A percentile compares a stretch with the other conserved stretches of the same genome.
Evolutionary conservation across 192 early-diverging fungal genomes (phyloP).

Genomic region (Ambispora gerdemannii): DNA sequence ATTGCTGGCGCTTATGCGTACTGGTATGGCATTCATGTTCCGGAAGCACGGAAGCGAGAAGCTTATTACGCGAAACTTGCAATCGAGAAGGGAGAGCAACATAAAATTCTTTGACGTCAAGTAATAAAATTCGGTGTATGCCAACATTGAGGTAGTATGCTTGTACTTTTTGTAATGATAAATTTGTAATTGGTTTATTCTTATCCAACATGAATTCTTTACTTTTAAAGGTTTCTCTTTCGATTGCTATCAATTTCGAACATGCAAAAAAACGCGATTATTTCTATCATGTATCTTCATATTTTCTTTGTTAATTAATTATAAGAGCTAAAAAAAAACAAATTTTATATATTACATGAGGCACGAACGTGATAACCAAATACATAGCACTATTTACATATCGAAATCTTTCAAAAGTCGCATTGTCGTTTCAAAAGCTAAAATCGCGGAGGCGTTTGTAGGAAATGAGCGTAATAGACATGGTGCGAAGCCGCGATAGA

Average conservation of each 20-base stretch:
- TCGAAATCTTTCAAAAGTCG: conserved; percentile 33
- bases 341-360: too few relatives aligned
- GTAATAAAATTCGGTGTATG: too few relatives aligned
- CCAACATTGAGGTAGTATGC: too few relatives aligned
- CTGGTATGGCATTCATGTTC: conserved; percentile 44
- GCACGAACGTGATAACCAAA: neutral
- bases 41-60: conserved; percentile 35
- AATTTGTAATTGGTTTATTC: too few relatives aligned
- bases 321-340: too few relatives aligned
- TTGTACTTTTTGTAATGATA: too few relatives aligned
- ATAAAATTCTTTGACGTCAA: neutral
- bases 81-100: neutral
- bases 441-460: conserved; percentile 91
- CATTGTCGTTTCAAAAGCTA: conserved; percentile 79
- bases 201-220: too few relatives aligned
- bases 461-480: conserved; percentile 91
- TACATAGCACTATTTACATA: conserved; percentile 27
- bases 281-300: too few relatives aligned
- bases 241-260: too few relatives aligned
- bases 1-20: conserved; percentile 42
- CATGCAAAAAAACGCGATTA: too few relatives aligned
- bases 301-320: too few relatives aligned
- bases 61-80: conserved; percentile 44
- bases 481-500: conserved; percentile 87
- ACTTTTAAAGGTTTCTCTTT: too few relatives aligned